phyloP scores from a whole-genome alignment of 495 filamentous ascomycete species.

The Podospora pseudoanserina region DNA sequence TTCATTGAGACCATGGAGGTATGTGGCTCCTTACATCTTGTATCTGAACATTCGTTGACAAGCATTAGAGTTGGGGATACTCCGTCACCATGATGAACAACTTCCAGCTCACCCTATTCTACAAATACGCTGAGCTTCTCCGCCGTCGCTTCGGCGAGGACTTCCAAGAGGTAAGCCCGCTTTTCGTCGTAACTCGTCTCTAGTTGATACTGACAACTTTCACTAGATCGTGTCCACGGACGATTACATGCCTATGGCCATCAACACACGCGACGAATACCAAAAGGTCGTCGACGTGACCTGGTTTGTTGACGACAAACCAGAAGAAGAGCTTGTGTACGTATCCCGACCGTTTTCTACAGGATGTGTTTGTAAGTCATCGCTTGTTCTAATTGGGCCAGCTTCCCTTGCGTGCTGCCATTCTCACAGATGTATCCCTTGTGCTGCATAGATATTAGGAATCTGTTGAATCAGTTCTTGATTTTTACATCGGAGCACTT shows the following conservation, averaged over 20 bases:
- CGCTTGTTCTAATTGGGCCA: conserved; percentile 28
- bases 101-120: conserved; percentile 80
- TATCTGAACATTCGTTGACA: conserved; percentile 24
- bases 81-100: conserved; percentile 73
- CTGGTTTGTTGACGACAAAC: conserved; percentile 84
- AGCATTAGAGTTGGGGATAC: conserved; percentile 75
- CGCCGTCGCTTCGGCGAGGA: conserved; percentile 87
- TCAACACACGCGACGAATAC: conserved; percentile 83
- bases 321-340: conserved; percentile 70
- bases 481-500: conserved; percentile 95
- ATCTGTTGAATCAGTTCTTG: conserved; percentile 95
- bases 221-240: conserved; percentile 89
- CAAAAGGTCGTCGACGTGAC: conserved; percentile 90
- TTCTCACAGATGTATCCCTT: conserved; percentile 99
- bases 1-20: conserved; percentile 98
- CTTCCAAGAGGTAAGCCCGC: conserved; percentile 73
- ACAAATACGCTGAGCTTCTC: conserved; percentile 88
- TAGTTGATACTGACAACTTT: conserved; percentile 64
- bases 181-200: conserved; percentile 54
- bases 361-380: background rate
- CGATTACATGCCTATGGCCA: conserved; percentile 99
- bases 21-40: background rate
- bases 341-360: conserved; percentile 27
- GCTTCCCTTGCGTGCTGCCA: conserved; percentile 86
- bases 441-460: conserved; percentile 95